Evolutionary conservation across 1,139 yeast genomes (phyloP), one percentile per base, ranked within the genome.

Genomic region (Debaryomyces nepalensis): DNA sequence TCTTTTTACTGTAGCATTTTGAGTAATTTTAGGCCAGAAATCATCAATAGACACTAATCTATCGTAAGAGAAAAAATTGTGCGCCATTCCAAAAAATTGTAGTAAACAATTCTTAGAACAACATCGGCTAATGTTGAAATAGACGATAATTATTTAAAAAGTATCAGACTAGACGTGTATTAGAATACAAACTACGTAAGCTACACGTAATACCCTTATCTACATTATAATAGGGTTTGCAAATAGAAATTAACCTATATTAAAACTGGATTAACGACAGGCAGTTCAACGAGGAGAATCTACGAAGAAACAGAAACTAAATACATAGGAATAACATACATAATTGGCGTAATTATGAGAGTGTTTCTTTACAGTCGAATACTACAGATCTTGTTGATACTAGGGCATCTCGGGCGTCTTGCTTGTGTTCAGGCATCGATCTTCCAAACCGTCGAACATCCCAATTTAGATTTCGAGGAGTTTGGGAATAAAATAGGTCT

Each of bases 401-500:
- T 24, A 10, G 30, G 15, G n/a, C 24, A 16, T 15, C 18, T 42
- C 11, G 26, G 26, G 9, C n/a, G n/a, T n/a, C n/a, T n/a, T n/a
- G n/a, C n/a, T n/a, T n/a, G 31, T 21, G 33, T 24, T 16, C 20
- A 14, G 9, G 46, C 41, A 12, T 15, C 41, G 15, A 23, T 43
- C 10, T 53, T 55, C 42, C 44, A 48, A 40, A 38, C 41, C 12
- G 40, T 59, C 8, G 12, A 39, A 9, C 69, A 54, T 21, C 78
- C 78, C 2, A 52, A 48, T 6, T 50, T 74, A 20, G 56, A 68
- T 41, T 71, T 63, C 43, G 44, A 51, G 18, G 50, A 53, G 33
- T 44, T 70, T 29, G 76, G 81, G 24, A 64, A 68, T 14, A 56
- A 70, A 43, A 64, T 88, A 38, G 83, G 85, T 4, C 53, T 87